Conservation (phyloP, 2,329 filamentous ascomycete species). For the Stachybotrys chartarum region DNA sequence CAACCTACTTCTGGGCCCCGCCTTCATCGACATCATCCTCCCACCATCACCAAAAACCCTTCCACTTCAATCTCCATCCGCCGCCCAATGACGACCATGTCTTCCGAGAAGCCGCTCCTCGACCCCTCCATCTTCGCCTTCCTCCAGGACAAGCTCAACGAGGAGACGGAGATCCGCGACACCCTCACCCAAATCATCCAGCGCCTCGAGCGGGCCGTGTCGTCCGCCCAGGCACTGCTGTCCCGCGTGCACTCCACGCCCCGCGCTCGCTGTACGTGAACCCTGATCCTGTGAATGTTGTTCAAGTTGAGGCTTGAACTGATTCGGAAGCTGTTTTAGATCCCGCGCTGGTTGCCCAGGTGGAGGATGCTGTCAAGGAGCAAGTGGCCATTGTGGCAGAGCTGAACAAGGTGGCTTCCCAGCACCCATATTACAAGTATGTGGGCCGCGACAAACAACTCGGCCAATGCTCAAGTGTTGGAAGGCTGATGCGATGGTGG, state of each 20-base stretch:
- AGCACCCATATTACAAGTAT: conserved; percentile 94
- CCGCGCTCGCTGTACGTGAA: conserved; percentile 41
- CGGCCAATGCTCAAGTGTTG: neutral
- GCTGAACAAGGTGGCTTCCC: conserved; percentile 66
- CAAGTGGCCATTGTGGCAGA: conserved; percentile 65
- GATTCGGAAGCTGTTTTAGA: conserved; percentile 31
- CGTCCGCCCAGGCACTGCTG: conserved; percentile 73
- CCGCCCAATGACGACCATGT: conserved; percentile 15
- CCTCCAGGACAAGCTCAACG: conserved; percentile 83
- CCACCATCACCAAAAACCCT: conserved; percentile 4
- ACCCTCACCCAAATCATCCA: conserved; percentile 76
- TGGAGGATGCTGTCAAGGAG: conserved; percentile 63
- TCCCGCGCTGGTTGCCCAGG: conserved; percentile 58
- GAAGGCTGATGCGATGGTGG: neutral
- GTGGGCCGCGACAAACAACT: conserved; percentile 4
- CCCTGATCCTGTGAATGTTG: neutral
- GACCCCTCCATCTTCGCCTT: conserved; percentile 80
- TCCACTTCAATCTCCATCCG: conserved; percentile 1
- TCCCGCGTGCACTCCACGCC: conserved; percentile 87
- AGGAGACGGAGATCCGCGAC: conserved; percentile 76
- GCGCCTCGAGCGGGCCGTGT: conserved; percentile 74
- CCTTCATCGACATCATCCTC: conserved; percentile 3
- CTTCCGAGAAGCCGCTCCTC: conserved; percentile 34
- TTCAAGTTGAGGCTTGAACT: neutral
- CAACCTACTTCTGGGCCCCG: neutral